Evolutionary conservation across 805 yeast genomes (phyloP).

Genomic region (Lachancea thermotolerans): DNA sequence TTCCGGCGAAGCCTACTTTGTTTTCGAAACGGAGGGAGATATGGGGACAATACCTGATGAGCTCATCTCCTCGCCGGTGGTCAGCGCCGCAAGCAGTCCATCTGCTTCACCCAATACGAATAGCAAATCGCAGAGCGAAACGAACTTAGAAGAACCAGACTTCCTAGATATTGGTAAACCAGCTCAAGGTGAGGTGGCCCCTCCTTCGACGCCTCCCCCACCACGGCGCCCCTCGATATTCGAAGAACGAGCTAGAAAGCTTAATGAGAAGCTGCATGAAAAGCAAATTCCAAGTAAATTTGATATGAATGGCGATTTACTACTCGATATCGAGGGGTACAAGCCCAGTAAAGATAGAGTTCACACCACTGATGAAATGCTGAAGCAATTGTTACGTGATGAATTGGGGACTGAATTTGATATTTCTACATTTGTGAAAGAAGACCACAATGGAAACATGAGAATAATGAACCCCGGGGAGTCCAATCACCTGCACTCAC

Average conservation of each 20-base stretch:
- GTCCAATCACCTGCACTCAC: conserved; percentile 11
- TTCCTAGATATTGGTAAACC: conserved; percentile 24
- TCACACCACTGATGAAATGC: conserved; percentile 66
- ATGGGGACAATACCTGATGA: conserved; percentile 60
- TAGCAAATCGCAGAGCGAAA: conserved; percentile 2
- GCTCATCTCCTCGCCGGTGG: conserved; percentile 79
- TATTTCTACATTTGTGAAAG: conserved; percentile 39
- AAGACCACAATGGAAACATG: conserved; percentile 63
- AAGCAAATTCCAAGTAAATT: conserved; percentile 82
- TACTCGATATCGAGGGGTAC: conserved; percentile 93
- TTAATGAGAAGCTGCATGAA: conserved; percentile 57
- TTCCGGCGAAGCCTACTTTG: conserved; percentile 97
- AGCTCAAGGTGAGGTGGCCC: not conserved
- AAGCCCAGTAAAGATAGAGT: conserved; percentile 77
- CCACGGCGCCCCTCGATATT: conserved; percentile 12
- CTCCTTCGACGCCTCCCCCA: conserved; percentile 8
- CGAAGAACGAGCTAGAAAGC: conserved; percentile 29
- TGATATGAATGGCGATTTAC: conserved; percentile 82
- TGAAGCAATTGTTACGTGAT: conserved; percentile 65
- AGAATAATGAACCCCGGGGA: conserved; percentile 42
- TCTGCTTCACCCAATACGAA: conserved; percentile 24
- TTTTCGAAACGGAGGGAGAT: conserved; percentile 71
- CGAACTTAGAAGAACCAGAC: conserved; percentile 29
- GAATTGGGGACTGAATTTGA: conserved; percentile 58
- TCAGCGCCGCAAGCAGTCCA: conserved; percentile 63